Evolutionary conservation across 129 eudicot species (phyloP).

Genomic region (Pulicaria dysenterica): DNA sequence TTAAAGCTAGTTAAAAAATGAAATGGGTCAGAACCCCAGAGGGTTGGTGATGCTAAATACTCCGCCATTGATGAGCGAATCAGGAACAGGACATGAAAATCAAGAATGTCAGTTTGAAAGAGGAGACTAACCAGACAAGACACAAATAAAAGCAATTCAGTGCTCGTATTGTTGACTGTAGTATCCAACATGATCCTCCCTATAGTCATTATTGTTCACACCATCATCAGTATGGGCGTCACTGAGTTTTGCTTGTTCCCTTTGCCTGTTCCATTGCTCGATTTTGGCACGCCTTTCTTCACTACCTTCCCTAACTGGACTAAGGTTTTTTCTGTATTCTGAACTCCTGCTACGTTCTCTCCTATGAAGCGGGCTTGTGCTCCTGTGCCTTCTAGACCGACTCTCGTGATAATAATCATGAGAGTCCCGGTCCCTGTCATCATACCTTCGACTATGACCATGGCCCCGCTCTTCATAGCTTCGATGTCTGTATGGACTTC

Average conservation of each 20-base stretch:
- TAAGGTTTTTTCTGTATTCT: slow-evolving; percentile 56
- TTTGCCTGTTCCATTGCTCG: slow-evolving; percentile 87
- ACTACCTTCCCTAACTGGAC: slow-evolving; percentile 88
- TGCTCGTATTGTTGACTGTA: slow-evolving; percentile 44
- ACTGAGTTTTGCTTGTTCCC: slow-evolving; percentile 59
- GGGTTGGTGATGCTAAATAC: slow-evolving; percentile 51
- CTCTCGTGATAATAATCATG: slow-evolving; percentile 60
- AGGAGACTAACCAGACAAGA: slow-evolving; percentile 57
- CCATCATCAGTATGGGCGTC: slow-evolving; percentile 25
- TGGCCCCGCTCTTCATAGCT: slow-evolving; percentile 84
- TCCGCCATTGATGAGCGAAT: slow-evolving; percentile 56
- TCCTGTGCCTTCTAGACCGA: slow-evolving; percentile 70
- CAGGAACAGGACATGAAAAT: not conserved
- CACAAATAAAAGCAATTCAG: slow-evolving; percentile 27
- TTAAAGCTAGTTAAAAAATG: no score
- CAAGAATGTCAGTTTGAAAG: slow-evolving; percentile 10
- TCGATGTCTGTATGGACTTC: slow-evolving; percentile 77
- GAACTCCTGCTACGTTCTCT: slow-evolving; percentile 78
- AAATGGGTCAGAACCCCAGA: no score
- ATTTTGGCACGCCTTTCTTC: slow-evolving; percentile 94
- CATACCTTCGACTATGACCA: slow-evolving; percentile 74
- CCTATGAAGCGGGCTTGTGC: slow-evolving; percentile 63
- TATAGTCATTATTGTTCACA: slow-evolving; percentile 7
- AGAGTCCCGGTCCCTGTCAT: slow-evolving; percentile 49
- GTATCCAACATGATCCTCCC: slow-evolving; percentile 37